A percentile compares a stretch with the other conserved stretches of the same genome.
These are phyloP conservation scores for Nidula microcarpa DNA, from an alignment of 768 basidiomycete genomes.

Conservation along the genomic window DNA sequence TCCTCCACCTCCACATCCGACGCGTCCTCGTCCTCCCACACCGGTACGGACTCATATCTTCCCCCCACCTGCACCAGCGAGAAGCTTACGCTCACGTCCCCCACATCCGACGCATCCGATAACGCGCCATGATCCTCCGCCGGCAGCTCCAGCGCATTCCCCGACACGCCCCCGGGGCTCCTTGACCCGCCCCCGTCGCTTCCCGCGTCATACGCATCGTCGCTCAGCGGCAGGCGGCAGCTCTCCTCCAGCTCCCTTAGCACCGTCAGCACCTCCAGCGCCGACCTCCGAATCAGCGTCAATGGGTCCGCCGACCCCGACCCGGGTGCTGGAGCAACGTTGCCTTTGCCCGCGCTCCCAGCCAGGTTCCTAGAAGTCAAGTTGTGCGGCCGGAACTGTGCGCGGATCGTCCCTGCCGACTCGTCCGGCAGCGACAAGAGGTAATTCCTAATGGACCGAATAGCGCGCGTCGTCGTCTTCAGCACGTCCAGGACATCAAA, in stretches of 20 bases:
- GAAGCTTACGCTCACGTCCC: conserved; percentile 63
- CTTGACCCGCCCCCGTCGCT: conserved; percentile 57
- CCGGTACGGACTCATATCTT: conserved; percentile 59
- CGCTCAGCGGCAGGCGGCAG: conserved; percentile 69
- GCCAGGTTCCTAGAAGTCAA: conserved; percentile 19
- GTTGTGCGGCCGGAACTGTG: conserved; percentile 54
- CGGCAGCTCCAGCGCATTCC: conserved; percentile 27
- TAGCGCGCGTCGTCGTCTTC: conserved; percentile 75
- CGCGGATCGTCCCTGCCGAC: conserved; percentile 48
- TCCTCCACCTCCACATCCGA: conserved; percentile 35
- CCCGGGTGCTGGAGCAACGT: conserved; percentile 1
- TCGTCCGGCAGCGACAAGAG: conserved; percentile 80
- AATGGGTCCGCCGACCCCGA: conserved; percentile 48
- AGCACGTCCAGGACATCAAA: conserved; percentile 70
- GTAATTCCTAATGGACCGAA: conserved; percentile 83
- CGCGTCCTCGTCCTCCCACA: conserved; percentile 78
- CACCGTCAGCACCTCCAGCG: conserved; percentile 78
- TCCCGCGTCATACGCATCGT: conserved; percentile 81
- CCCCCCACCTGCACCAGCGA: conserved; percentile 70
- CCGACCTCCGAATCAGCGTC: conserved; percentile 67
- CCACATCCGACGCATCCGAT: conserved; percentile 35
- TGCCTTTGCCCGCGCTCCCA: conserved; percentile 16
- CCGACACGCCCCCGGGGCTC: conserved; percentile 56
- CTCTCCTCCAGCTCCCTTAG: conserved; percentile 80
- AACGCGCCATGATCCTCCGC: conserved; percentile 26